Evolutionary conservation across 208 protist genomes (phyloP), one percentile per base, ranked within the genome.

Genomic region (Kentomonas sorsogonicus): DNA sequence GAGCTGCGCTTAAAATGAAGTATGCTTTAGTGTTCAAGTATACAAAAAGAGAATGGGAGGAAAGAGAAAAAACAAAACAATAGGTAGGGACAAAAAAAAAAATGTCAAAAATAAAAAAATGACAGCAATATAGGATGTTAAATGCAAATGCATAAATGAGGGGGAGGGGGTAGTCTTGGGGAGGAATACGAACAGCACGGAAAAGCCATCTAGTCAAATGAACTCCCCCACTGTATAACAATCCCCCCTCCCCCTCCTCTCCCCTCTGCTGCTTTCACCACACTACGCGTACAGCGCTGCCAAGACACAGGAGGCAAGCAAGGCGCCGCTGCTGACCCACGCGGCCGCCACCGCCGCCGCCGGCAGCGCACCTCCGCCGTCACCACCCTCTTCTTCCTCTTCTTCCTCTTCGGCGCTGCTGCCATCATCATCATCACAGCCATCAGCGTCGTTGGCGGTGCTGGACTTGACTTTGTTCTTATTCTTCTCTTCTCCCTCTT

Each of bases 1-100:
- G n/a, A n/a, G n/a, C n/a, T n/a, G n/a, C n/a, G n/a, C n/a, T n/a
- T n/a, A n/a, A n/a, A n/a, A n/a, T n/a, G n/a, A n/a, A n/a, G n/a
- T n/a, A n/a, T n/a, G n/a, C n/a, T n/a, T n/a, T n/a, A n/a, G n/a
- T n/a, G n/a, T n/a, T n/a, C n/a, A n/a, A n/a, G n/a, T n/a, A n/a
- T n/a, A n/a, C n/a, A n/a, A 50, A 18, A 29, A 18, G 25, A 33
- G 18, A n/a, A 16, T 0, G 41, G 23, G 20, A 27, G 3, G 43
- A 26, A 56, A 38, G 13, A 48, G 18, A 48, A 36, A 54, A 45
- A 63, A 29, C 36, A 48, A 40, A 55, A 48, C 5, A 50, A 39
- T 2, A 55, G 57, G 9, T 38, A 36, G 20, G 16, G 20, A 26
- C 1, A 18, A 29, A 33, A 33, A 23, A 10, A 5, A 5, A 0